Conservation (phyloP, 2,329 filamentous ascomycete species). For the Scedosporium boydii region DNA sequence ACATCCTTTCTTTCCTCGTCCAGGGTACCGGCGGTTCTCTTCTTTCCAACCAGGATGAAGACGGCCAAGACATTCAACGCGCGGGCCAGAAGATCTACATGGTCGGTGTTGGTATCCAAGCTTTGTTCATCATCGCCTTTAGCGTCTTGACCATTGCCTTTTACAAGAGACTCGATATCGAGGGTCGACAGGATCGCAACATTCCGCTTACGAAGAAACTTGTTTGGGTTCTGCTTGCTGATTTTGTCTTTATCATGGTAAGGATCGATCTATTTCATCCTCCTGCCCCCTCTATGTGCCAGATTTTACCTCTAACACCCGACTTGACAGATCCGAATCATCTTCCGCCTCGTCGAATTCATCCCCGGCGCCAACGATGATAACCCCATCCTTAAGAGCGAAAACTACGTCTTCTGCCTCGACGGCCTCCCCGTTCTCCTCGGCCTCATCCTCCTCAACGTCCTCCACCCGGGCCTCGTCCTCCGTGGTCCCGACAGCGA, state of each 20-base stretch:
- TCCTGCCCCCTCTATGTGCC: not conserved
- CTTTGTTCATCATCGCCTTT: conserved; percentile 28
- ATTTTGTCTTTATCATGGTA: conserved; percentile 26
- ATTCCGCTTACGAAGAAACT: conserved; percentile 22
- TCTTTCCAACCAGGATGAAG: conserved; percentile 18
- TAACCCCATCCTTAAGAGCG: conserved; percentile 38
- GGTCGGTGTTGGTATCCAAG: conserved; percentile 26
- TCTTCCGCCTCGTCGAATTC: conserved; percentile 52
- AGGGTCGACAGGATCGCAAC: conserved; percentile 11
- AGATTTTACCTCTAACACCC: not conserved
- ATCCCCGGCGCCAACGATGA: conserved; percentile 28
- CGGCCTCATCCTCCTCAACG: conserved; percentile 27
- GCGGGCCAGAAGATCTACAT: conserved; percentile 29
- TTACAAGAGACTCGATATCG: conserved; percentile 18
- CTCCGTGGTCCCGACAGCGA: conserved; percentile 31
- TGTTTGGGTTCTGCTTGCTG: conserved; percentile 22
- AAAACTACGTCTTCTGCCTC: conserved; percentile 39
- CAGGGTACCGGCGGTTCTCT: conserved; percentile 30
- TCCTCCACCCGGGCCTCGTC: conserved; percentile 34
- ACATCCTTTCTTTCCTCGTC: conserved; percentile 36
- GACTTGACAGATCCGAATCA: conserved; percentile 39
- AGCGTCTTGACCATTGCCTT: conserved; percentile 23
- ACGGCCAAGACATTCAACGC: conserved; percentile 15
- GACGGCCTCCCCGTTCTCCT: conserved; percentile 49
- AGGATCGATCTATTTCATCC: conserved; percentile 8